Evolutionary conservation across 2,329 filamentous ascomycete species (phyloP).

Genomic region (Scytalidium lignicola): DNA sequence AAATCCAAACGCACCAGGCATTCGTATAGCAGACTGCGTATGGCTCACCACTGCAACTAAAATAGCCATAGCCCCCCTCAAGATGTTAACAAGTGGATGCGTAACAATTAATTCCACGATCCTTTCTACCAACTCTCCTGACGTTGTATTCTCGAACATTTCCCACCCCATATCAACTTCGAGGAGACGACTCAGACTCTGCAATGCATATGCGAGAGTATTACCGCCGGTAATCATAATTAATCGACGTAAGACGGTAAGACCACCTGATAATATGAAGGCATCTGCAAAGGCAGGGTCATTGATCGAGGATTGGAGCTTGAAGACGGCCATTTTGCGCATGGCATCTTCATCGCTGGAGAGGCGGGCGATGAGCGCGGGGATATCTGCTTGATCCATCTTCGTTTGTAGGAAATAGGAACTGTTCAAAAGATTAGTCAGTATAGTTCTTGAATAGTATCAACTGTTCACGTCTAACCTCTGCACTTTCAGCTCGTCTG

Average conservation of each 20-base stretch:
- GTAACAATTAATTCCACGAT: constrained; percentile 91
- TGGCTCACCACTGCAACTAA: constrained; percentile 89
- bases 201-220: constrained; percentile 90
- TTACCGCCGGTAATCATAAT: constrained; percentile 86
- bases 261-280: constrained; percentile 85
- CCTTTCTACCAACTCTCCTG: constrained; percentile 64
- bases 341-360: constrained; percentile 77
- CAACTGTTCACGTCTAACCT: too few relatives aligned
- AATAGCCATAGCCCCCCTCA: constrained; percentile 94
- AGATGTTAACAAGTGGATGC: constrained; percentile 94
- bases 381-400: constrained; percentile 65
- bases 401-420: neutral
- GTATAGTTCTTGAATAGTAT: too few relatives aligned
- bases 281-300: constrained; percentile 95
- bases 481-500: too few relatives aligned
- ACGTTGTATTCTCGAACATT: constrained; percentile 59
- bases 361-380: constrained; percentile 58
- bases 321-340: constrained; percentile 98
- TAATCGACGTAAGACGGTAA: constrained; percentile 74
- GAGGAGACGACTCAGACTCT: constrained; percentile 78
- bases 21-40: constrained; percentile 55
- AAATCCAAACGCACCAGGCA: constrained; percentile 72
- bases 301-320: constrained; percentile 90
- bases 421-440: neutral
- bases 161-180: constrained; percentile 99